phyloP scores from a whole-genome alignment of 2,329 filamentous ascomycete species.

The Bipolaris cookei region DNA sequence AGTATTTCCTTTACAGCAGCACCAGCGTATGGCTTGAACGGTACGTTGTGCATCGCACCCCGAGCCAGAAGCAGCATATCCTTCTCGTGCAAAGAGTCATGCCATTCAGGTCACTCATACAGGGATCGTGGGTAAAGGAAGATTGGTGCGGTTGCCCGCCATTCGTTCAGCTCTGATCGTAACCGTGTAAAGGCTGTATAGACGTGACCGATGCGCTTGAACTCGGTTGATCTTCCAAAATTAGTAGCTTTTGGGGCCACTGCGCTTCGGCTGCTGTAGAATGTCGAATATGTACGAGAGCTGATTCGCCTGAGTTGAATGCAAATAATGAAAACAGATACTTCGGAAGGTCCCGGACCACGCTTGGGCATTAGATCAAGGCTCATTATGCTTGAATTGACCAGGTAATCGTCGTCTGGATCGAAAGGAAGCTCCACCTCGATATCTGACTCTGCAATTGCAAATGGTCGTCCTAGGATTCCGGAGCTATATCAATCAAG shows the following conservation, averaged over 20 bases:
- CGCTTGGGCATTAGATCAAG: slow-evolving; percentile 1
- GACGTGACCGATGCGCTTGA: slow-evolving; percentile 1
- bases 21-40: slow-evolving; percentile 2
- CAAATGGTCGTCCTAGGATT: slow-evolving; percentile 52
- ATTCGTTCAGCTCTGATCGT: slow-evolving; percentile 45
- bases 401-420: slow-evolving; percentile 41
- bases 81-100: slow-evolving; percentile 52
- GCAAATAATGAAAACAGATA: slow-evolving; percentile 50
- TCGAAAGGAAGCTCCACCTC: slow-evolving; percentile 47
- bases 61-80: slow-evolving; percentile 53
- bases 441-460: slow-evolving; percentile 52
- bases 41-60: slow-evolving; percentile 51
- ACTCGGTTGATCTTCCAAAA: neutral
- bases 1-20: slow-evolving; percentile 20
- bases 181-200: slow-evolving; percentile 22
- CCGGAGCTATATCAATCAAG: slow-evolving; percentile 55
- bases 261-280: slow-evolving; percentile 18
- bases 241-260: neutral
- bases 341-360: slow-evolving; percentile 29
- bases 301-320: slow-evolving; percentile 52
- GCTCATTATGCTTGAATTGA: neutral
- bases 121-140: slow-evolving; percentile 48
- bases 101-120: slow-evolving; percentile 55
- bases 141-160: slow-evolving; percentile 45
- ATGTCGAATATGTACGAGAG: slow-evolving; percentile 48